phyloP scores from a whole-genome alignment of 495 filamentous ascomycete species.

The Talaromyces adpressus region DNA sequence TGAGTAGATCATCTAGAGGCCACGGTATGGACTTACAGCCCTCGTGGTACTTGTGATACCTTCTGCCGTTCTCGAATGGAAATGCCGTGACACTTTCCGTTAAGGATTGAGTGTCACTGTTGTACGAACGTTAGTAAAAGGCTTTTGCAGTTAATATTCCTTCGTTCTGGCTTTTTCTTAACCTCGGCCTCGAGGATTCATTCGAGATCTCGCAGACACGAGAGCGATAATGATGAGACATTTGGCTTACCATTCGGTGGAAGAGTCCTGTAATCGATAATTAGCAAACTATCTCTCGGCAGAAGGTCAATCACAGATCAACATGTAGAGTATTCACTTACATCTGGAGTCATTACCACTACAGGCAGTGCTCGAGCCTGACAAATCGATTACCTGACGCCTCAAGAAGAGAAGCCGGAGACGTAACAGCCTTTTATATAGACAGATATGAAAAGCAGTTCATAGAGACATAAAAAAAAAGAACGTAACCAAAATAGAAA shows the following conservation, averaged over 20 bases:
- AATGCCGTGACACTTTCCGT: constrained; percentile 45
- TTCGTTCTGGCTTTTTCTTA: not conserved
- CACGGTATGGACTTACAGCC: constrained; percentile 34
- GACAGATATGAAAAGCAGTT: not conserved
- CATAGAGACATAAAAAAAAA: not conserved
- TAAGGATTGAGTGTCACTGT: constrained; percentile 42
- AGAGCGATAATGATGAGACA: not conserved
- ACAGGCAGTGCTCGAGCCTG: not conserved
- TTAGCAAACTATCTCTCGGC: not conserved
- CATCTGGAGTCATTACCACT: constrained; percentile 12
- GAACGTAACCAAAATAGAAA: not conserved
- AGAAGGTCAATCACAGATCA: not conserved
- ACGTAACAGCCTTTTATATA: not conserved
- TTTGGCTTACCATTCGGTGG: constrained; percentile 1
- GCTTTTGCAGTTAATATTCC: not conserved
- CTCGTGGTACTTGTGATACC: constrained; percentile 52
- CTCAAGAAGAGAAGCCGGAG: not conserved
- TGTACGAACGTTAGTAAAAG: not conserved
- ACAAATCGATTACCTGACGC: not conserved
- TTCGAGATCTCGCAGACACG: not conserved
- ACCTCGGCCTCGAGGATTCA: not conserved
- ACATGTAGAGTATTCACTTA: not conserved
- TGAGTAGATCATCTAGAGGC: not conserved
- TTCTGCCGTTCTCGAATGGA: constrained; percentile 47
- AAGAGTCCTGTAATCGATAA: not conserved